phyloP scores from a whole-genome alignment of 768 basidiomycete genomes.

The Pisolithus sp. region DNA sequence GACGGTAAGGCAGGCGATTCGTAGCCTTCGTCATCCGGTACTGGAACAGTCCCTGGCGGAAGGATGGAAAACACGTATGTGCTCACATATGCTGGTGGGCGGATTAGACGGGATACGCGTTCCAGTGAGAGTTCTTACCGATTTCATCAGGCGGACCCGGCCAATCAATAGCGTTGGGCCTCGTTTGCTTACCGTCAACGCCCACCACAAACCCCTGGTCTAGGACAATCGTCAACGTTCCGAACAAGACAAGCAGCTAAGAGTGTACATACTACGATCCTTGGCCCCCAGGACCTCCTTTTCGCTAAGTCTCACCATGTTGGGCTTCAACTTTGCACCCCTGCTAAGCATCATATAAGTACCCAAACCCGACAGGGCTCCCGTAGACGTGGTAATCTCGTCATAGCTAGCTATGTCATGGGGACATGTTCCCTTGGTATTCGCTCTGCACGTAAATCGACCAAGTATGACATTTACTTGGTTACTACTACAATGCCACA shows the following conservation, averaged over 20 bases:
- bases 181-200: conserved; percentile 47
- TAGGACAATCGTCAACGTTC: conserved; percentile 22
- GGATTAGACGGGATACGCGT: conserved; percentile 66
- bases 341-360: conserved; percentile 84
- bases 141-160: conserved; percentile 79
- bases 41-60: conserved; percentile 56
- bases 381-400: conserved; percentile 46
- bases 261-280: conserved; percentile 62
- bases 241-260: not conserved
- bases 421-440: too few species aligned
- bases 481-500: too few species aligned
- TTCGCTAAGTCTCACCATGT: conserved; percentile 47
- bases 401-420: too few species aligned
- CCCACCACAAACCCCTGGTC: conserved; percentile 67
- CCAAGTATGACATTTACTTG: too few species aligned
- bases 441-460: too few species aligned
- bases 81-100: conserved; percentile 56
- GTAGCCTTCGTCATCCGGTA: conserved; percentile 17
- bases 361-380: conserved; percentile 71
- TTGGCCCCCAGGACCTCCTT: conserved; percentile 66
- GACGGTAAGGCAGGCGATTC: conserved; percentile 11
- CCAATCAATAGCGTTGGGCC: conserved; percentile 58
- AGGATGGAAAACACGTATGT: conserved; percentile 76
- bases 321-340: conserved; percentile 66
- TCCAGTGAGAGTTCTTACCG: conserved; percentile 42